phyloP scores from a whole-genome alignment of 345 rosid species.

The Garcia nutans region DNA sequence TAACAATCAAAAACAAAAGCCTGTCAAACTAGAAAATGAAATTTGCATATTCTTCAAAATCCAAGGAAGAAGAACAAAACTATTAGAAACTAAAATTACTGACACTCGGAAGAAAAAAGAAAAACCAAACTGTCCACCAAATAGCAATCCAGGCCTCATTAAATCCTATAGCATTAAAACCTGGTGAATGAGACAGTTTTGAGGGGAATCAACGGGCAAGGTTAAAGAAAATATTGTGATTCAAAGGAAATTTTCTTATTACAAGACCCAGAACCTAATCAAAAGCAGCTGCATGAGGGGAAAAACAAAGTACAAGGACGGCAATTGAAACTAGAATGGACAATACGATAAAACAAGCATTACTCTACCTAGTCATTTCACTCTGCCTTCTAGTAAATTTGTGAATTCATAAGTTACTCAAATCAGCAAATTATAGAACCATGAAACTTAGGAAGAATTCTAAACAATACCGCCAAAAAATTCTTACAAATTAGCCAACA shows the following conservation, averaged over 20 bases:
- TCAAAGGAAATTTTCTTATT: too few relatives aligned
- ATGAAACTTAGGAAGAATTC: neutral
- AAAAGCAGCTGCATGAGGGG: too few relatives aligned
- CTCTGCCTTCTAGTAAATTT: neutral
- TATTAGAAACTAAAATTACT: neutral
- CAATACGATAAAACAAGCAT: too few relatives aligned
- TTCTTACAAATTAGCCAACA: conserved; percentile 7
- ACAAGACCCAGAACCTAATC: too few relatives aligned
- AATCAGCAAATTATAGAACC: neutral
- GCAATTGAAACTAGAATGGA: too few relatives aligned
- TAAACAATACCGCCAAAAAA: neutral
- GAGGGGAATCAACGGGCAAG: neutral
- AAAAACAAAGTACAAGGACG: too few relatives aligned
- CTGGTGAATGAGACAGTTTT: neutral
- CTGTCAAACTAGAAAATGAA: neutral
- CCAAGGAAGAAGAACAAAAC: neutral
- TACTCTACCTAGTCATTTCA: too few relatives aligned
- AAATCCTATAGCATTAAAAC: neutral
- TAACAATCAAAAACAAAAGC: neutral
- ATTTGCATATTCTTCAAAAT: neutral
- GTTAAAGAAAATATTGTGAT: too few relatives aligned
- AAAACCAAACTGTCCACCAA: neutral
- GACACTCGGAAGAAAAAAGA: neutral
- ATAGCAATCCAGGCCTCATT: neutral
- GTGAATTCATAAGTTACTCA: too few relatives aligned